Conservation (phyloP, 1,139 yeast species). For the Geotrichum cucujoidarum region DNA sequence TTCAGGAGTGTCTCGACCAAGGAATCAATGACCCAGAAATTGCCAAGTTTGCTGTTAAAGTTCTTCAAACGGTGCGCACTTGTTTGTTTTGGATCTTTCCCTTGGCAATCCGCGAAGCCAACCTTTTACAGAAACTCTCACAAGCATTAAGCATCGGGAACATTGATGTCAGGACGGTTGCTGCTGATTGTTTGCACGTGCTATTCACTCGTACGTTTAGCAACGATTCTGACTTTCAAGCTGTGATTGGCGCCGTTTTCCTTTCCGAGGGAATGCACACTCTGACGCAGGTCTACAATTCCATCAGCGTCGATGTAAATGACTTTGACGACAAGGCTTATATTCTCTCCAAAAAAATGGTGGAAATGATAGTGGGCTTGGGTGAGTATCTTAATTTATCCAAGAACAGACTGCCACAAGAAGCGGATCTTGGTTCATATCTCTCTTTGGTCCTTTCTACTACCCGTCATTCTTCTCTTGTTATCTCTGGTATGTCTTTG, state of each 20-base stretch:
- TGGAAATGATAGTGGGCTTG: slow-evolving; percentile 87
- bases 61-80: slow-evolving; percentile 78
- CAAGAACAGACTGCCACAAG: slow-evolving; percentile 39
- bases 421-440: slow-evolving; percentile 58
- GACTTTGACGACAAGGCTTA: slow-evolving; percentile 76
- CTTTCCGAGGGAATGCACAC: slow-evolving; percentile 64
- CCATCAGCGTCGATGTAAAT: slow-evolving; percentile 61
- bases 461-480: slow-evolving; percentile 76
- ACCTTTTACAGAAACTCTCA: slow-evolving; percentile 61
- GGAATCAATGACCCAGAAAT: slow-evolving; percentile 35
- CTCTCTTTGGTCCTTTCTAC: slow-evolving; percentile 72
- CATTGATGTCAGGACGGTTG: slow-evolving; percentile 68
- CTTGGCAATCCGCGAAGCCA: slow-evolving; percentile 59
- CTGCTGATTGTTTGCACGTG: slow-evolving; percentile 87
- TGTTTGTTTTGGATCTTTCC: slow-evolving; percentile 91
- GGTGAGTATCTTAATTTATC: slow-evolving; percentile 64
- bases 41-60: slow-evolving; percentile 53
- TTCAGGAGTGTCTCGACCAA: slow-evolving; percentile 44
- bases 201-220: slow-evolving; percentile 77
- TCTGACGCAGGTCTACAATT: slow-evolving; percentile 59
- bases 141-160: slow-evolving; percentile 57
- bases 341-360: slow-evolving; percentile 78
- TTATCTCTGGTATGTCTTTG: slow-evolving; percentile 84
- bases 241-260: slow-evolving; percentile 76
- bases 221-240: slow-evolving; percentile 66